These are phyloP conservation scores for Pleodorina starrii DNA, from an alignment of 139 green algal species.

Conservation along the genomic window DNA sequence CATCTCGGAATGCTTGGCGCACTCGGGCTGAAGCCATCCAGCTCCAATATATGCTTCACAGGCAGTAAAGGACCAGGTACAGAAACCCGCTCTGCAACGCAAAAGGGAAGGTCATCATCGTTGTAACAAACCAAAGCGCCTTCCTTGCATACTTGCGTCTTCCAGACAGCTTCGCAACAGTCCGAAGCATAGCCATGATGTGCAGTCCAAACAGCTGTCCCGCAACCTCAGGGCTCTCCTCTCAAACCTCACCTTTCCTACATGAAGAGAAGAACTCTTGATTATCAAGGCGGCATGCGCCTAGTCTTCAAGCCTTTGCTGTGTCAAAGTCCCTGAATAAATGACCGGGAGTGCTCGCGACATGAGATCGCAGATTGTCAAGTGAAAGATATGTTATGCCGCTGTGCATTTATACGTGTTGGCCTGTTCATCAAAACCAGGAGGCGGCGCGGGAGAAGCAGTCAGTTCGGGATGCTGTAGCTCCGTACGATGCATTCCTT, in stretches of 20 bases:
- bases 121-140: no score
- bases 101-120: no score
- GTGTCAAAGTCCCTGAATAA: neutral
- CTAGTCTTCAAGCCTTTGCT: neutral
- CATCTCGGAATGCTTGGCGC: neutral
- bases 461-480: no score
- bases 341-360: neutral
- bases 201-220: neutral
- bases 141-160: no score
- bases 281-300: neutral
- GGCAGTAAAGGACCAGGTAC: neutral
- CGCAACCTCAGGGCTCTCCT: neutral
- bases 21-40: slow-evolving; percentile 14
- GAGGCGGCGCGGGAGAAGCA: no score
- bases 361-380: neutral
- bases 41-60: neutral
- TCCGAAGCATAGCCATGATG: neutral
- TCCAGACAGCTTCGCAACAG: no score
- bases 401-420: no score
- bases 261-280: neutral
- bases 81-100: neutral
- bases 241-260: neutral
- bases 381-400: neutral
- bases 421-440: no score
- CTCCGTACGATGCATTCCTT: no score